These are phyloP conservation scores for Saposhnikovia divaricata DNA, from an alignment of 129 eudicot genomes.

Conservation along the genomic window DNA sequence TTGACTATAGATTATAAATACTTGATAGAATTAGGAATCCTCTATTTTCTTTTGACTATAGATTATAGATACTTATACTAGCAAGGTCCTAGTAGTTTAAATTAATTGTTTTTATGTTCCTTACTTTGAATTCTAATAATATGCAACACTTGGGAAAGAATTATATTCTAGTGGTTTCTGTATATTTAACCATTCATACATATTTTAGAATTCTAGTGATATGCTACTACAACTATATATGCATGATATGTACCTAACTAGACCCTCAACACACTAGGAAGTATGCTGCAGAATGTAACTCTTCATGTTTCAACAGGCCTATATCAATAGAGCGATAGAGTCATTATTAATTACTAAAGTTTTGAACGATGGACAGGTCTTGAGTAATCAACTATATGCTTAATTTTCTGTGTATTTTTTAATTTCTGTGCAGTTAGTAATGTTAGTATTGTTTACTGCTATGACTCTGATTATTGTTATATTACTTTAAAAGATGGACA, in stretches of 20 bases:
- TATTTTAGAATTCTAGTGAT: not conserved
- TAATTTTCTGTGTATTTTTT: no score
- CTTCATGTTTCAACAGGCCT: no score
- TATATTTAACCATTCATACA: not conserved
- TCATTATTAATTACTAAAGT: no score
- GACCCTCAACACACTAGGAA: not conserved
- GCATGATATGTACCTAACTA: not conserved
- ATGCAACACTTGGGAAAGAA: slow-evolving; percentile 6
- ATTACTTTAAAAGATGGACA: no score
- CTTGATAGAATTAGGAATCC: not conserved
- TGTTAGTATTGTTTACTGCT: no score
- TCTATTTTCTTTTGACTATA: not conserved
- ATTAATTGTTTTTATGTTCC: not conserved
- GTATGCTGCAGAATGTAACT: not conserved
- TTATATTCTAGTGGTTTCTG: no score
- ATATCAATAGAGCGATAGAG: no score
- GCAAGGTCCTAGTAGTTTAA: not conserved
- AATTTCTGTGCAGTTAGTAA: no score
- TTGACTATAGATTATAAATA: no score
- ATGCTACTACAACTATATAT: not conserved
- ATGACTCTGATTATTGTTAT: no score
- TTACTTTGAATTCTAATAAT: not conserved
- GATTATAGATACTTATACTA: not conserved
- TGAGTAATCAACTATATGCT: no score
- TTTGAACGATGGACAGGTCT: no score